These are phyloP conservation scores for Lablab purpureus DNA, from an alignment of 306 rosid species.

Conservation along the genomic window DNA sequence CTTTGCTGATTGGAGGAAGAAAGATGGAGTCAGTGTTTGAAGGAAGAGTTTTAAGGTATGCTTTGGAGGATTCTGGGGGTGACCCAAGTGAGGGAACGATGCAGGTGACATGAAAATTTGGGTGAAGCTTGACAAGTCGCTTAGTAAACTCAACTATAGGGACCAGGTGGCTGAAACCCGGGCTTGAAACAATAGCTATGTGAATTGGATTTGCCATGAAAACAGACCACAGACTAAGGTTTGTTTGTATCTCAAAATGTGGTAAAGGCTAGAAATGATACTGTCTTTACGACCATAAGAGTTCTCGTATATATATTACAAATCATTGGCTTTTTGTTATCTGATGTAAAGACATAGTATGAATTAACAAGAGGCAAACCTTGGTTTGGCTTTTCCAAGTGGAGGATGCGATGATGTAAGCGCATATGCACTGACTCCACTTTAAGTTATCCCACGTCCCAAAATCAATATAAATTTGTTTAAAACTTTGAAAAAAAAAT, in stretches of 20 bases:
- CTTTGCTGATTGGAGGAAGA: constrained; percentile 51
- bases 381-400: background rate
- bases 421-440: background rate
- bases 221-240: background rate
- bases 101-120: constrained; percentile 51
- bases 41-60: constrained; percentile 56
- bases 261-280: background rate
- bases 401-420: background rate
- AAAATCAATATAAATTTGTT: too few species aligned
- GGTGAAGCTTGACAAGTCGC: constrained; percentile 39
- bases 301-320: background rate
- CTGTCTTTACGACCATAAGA: background rate
- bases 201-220: constrained; percentile 46
- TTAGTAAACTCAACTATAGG: constrained; percentile 54
- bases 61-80: constrained; percentile 39
- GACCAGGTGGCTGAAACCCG: constrained; percentile 54
- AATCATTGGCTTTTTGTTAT: background rate
- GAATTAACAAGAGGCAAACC: background rate
- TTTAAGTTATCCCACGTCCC: too few species aligned
- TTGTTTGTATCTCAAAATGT: background rate
- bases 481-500: too few species aligned
- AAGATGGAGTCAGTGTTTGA: constrained; percentile 47
- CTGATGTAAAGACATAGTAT: background rate
- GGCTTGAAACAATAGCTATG: constrained; percentile 49
- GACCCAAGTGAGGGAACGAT: constrained; percentile 55